Percentiles rank a stretch among this genome's conserved stretches.
Evolutionary conservation across 2,329 filamentous ascomycete genomes (phyloP).

Genomic region (Hypoxylon sp.): DNA sequence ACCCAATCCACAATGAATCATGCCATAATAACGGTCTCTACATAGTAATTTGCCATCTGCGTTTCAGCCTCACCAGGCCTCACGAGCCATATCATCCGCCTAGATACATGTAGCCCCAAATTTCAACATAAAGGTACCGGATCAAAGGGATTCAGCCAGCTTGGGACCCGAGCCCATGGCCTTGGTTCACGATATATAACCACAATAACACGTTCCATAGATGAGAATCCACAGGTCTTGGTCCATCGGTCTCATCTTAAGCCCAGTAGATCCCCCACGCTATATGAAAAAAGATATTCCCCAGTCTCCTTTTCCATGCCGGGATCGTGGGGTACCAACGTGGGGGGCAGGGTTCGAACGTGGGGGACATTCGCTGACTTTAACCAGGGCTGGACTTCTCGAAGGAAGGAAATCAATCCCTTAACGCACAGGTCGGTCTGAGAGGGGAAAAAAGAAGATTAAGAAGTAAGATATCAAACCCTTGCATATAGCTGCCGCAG

Average conservation of each 20-base stretch:
- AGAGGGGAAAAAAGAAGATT: background rate
- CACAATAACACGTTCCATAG: slow-evolving; percentile 4
- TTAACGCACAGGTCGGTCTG: background rate
- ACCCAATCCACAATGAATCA: background rate
- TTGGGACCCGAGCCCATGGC: slow-evolving; percentile 26
- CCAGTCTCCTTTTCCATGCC: background rate
- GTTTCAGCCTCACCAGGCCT: background rate
- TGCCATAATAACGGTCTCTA: background rate
- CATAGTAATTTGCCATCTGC: background rate
- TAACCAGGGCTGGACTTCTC: slow-evolving; percentile 19
- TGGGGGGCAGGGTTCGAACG: slow-evolving; percentile 18
- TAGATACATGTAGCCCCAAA: background rate
- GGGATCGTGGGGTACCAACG: slow-evolving; percentile 12
- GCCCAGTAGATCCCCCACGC: slow-evolving; percentile 20
- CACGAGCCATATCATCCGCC: too few species aligned
- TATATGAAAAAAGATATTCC: background rate
- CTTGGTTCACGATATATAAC: slow-evolving; percentile 20
- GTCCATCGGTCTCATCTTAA: slow-evolving; percentile 2
- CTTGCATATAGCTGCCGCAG: slow-evolving; percentile 28
- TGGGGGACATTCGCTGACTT: slow-evolving; percentile 22
- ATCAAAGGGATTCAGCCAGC: background rate
- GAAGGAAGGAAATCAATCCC: slow-evolving; percentile 20
- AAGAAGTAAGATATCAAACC: slow-evolving; percentile 9
- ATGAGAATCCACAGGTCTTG: slow-evolving; percentile 3
- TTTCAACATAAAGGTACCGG: background rate